Percentiles rank a stretch among this genome's conserved stretches.
phyloP scores from a whole-genome alignment of 805 yeast genomes.

The Candida berthetii region DNA sequence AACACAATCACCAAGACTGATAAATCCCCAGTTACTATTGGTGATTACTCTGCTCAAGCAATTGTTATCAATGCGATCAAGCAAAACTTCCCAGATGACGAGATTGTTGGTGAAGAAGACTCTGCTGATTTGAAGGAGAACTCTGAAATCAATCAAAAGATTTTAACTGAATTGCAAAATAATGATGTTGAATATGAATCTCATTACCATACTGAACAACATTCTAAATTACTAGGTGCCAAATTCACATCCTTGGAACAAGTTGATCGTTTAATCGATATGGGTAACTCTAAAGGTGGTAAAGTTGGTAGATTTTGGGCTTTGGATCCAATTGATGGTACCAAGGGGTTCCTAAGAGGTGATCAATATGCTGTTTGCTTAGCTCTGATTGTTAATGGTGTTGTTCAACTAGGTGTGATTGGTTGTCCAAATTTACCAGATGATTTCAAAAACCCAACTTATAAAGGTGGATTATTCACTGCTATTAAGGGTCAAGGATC shows the following conservation, averaged over 20 bases:
- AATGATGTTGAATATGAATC: constrained; percentile 39
- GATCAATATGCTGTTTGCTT: constrained; percentile 97
- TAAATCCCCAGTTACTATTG: constrained; percentile 91
- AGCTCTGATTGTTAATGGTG: constrained; percentile 81
- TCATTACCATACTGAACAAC: constrained; percentile 16
- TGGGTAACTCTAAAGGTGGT: constrained; percentile 81
- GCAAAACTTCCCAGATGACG: constrained; percentile 75
- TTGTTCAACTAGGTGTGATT: constrained; percentile 83
- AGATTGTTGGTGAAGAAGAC: constrained; percentile 92
- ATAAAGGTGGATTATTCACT: constrained; percentile 70
- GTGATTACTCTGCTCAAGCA: constrained; percentile 96
- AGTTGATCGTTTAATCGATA: constrained; percentile 63
- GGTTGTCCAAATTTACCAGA: constrained; percentile 91
- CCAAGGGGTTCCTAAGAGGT: constrained; percentile 92
- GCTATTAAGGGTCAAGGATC: constrained; percentile 69
- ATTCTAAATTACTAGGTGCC: constrained; percentile 25
- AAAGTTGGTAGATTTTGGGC: constrained; percentile 87
- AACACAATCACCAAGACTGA: constrained; percentile 76
- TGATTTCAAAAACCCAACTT: constrained; percentile 19
- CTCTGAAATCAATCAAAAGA: constrained; percentile 40
- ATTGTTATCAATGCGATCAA: constrained; percentile 79
- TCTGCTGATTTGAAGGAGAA: constrained; percentile 59
- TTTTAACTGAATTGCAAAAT: constrained; percentile 51
- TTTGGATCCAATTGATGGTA: constrained; percentile 96
- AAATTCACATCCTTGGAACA: constrained; percentile 35